Conservation (phyloP, 1,284 basidiomycete genomes). For the Marasmius oreades region DNA sequence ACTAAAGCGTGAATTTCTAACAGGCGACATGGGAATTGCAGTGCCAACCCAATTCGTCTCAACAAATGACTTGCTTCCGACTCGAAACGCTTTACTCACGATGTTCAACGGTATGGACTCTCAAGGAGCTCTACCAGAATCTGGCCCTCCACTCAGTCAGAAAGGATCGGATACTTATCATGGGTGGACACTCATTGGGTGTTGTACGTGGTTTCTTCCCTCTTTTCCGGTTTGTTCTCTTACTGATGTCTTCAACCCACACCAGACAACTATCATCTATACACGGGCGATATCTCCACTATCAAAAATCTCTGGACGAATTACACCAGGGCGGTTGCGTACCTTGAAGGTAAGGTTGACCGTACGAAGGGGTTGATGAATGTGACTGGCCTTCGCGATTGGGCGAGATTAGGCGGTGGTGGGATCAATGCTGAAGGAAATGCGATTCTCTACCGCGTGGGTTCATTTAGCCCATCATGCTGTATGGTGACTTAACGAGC, state of each 20-base stretch:
- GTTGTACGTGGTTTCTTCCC: constrained; percentile 23
- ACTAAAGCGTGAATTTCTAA: too few species aligned
- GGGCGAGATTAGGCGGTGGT: constrained; percentile 45
- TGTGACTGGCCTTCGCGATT: constrained; percentile 44
- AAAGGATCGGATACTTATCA: constrained; percentile 47
- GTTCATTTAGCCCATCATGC: too few species aligned
- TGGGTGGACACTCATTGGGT: constrained; percentile 45
- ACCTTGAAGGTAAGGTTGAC: constrained; percentile 42
- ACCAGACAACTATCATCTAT: constrained; percentile 47
- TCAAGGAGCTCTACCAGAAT: constrained; percentile 49
- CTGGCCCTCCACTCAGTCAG: constrained; percentile 55
- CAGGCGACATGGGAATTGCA: constrained; percentile 61
- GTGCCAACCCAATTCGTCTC: constrained; percentile 60
- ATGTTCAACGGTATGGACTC: constrained; percentile 56
- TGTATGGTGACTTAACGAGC: too few species aligned
- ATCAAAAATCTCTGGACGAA: constrained; percentile 39
- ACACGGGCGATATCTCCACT: constrained; percentile 41
- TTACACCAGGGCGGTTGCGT: constrained; percentile 43
- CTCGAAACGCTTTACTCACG: constrained; percentile 52
- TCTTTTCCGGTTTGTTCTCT: background rate
- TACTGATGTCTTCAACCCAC: background rate
- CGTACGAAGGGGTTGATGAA: constrained; percentile 36
- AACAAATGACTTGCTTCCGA: constrained; percentile 53
- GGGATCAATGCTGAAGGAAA: constrained; percentile 46
- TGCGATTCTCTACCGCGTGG: constrained; percentile 41